Evolutionary conservation across 352 stramenopile genomes (phyloP).

Genomic region (Globisporangium iwayamae): DNA sequence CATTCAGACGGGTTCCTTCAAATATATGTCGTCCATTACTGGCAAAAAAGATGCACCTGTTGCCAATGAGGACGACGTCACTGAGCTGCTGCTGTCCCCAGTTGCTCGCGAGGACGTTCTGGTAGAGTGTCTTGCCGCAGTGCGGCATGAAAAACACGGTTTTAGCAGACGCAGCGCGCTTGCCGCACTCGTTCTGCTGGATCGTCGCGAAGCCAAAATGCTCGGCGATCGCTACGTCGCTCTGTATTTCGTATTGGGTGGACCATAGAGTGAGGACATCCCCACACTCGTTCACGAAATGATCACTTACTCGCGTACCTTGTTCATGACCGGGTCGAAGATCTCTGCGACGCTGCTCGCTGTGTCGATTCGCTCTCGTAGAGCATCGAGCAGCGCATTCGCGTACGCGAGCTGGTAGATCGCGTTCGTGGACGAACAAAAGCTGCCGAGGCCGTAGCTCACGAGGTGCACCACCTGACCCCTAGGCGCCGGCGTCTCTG

Average conservation of each 20-base stretch:
- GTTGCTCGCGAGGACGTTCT: conserved; percentile 87
- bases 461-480: conserved; percentile 30
- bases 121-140: conserved; percentile 82
- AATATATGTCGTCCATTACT: background rate
- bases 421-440: conserved; percentile 69
- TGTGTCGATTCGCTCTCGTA: conserved; percentile 7
- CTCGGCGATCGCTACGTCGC: conserved; percentile 46
- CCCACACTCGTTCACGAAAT: background rate
- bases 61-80: conserved; percentile 80
- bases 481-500: conserved; percentile 1
- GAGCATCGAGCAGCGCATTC: conserved; percentile 31
- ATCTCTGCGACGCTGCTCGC: conserved; percentile 28
- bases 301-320: conserved; percentile 25
- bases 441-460: conserved; percentile 74
- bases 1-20: background rate
- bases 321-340: conserved; percentile 80
- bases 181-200: conserved; percentile 59
- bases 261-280: background rate
- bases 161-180: conserved; percentile 25
- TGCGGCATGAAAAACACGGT: conserved; percentile 93
- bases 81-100: conserved; percentile 34
- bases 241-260: conserved; percentile 25
- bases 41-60: conserved; percentile 47
- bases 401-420: conserved; percentile 71
- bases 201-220: conserved; percentile 44